Conservation (phyloP, 306 rosid genomes). For the Calophaca sinica region DNA sequence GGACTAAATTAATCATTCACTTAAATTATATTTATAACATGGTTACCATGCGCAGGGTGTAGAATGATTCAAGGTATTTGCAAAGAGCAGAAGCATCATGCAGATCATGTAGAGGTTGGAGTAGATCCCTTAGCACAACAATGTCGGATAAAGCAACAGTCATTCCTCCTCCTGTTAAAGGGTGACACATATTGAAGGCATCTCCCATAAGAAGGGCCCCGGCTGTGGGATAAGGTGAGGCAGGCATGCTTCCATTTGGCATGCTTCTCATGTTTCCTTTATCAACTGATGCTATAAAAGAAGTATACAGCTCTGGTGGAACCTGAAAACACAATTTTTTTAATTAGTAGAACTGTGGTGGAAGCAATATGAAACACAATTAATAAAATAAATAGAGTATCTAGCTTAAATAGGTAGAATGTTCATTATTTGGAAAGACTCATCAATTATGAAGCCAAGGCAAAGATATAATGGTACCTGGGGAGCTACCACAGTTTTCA, state of each 20-base stretch:
- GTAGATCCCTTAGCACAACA: conserved; percentile 62
- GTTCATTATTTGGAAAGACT: conserved; percentile 14
- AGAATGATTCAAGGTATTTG: conserved; percentile 66
- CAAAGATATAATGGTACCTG: conserved; percentile 55
- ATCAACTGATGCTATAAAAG: conserved; percentile 73
- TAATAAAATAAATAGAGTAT: background rate
- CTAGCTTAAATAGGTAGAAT: conserved; percentile 10
- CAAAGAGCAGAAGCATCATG: conserved; percentile 60
- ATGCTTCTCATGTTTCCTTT: conserved; percentile 78
- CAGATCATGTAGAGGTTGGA: conserved; percentile 57
- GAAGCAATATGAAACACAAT: conserved; percentile 4
- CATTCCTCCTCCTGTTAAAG: conserved; percentile 95
- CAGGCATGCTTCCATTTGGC: conserved; percentile 91
- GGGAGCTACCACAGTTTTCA: conserved; percentile 69
- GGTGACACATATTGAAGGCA: conserved; percentile 96
- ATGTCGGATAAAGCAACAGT: conserved; percentile 84
- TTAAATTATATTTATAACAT: no score
- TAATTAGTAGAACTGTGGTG: background rate
- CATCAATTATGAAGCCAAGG: background rate
- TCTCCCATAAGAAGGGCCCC: conserved; percentile 93
- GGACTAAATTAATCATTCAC: no score
- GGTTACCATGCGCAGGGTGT: conserved; percentile 61
- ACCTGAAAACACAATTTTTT: conserved; percentile 54
- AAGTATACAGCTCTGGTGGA: conserved; percentile 63
- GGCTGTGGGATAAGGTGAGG: conserved; percentile 69